Conservation (phyloP, 2,329 filamentous ascomycete species). For the Davidsoniella eucalypti region DNA sequence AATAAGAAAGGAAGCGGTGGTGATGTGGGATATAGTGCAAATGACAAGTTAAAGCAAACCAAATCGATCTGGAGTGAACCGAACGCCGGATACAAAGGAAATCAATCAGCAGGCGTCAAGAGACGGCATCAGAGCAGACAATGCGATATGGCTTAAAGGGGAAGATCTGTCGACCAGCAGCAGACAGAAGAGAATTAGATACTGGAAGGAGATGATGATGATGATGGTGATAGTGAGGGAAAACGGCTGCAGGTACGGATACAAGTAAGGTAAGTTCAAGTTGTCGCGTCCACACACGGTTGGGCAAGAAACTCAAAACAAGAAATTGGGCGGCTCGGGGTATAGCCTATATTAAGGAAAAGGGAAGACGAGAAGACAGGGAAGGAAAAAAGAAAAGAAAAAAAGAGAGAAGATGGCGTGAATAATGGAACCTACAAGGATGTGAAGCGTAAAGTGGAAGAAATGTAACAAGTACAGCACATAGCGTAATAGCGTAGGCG, state of each 20-base stretch:
- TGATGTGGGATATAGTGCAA: neutral
- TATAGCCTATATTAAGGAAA: neutral
- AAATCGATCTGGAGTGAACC: neutral
- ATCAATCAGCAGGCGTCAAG: too few species aligned
- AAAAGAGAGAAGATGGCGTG: neutral
- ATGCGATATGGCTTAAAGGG: neutral
- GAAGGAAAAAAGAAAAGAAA: neutral
- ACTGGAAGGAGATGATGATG: neutral
- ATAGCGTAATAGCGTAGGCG: too few species aligned
- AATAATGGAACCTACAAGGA: too few species aligned
- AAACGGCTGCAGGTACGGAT: neutral
- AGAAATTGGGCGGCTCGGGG: too few species aligned
- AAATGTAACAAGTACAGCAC: too few species aligned
- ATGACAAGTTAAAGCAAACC: neutral
- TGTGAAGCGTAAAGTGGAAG: too few species aligned
- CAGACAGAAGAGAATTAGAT: neutral
- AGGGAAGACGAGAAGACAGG: neutral
- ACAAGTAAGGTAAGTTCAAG: neutral
- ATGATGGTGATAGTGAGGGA: neutral
- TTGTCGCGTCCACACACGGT: too few species aligned
- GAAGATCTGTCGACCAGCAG: too few species aligned
- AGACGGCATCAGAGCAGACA: neutral
- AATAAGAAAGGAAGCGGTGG: neutral
- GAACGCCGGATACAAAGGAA: neutral
- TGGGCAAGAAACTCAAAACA: too few species aligned